Base-by-base conservation (phyloP, 805 yeast genomes). In the Scheffersomyces ergatensis region DNA sequence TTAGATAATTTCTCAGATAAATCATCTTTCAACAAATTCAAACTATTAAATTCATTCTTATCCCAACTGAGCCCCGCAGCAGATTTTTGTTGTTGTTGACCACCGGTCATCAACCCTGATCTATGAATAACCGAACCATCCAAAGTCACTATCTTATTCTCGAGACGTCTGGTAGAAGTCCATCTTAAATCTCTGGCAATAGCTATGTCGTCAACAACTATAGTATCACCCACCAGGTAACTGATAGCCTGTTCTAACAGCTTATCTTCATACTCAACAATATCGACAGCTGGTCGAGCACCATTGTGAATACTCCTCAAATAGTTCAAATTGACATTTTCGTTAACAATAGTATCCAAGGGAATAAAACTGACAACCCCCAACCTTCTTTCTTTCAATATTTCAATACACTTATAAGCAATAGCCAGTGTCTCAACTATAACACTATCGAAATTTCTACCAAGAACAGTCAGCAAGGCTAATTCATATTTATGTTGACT, bases 101-200 rank as follows among this genome's bases (percentile, higher is more conserved):
- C 97, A 58, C 97, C 97, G 7, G 97, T 85, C 95, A 93, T 88
- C 27, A 89, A 70, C 5, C 96, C 96, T 4, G 92, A 82, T 53
- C 80, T 81, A 55, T 88, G 89, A 35, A 93, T 85, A 23, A 89
- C 70, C 0, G 92, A 78, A 2, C 99, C 99, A 37, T 88, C 89
- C 12, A 88, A 53, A 0, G 96, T 78, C 2, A 90, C 95, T 36
- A 85, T 60, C 58, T 86, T 89, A 31, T 78, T 80, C 36, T 74
- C 74, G 5, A 67, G 30, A 21, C 79, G 62, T 12, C 47, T 33
- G 12, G 39, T 35, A 27, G 66, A 63, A 15, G 72, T 70, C 92
- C 96, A 88, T 55, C 87, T 81, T 43, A 92, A 63, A 1, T 71
- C 65, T 54, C 82, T 78, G 2, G 98, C 98, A 20, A 77, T 60